Evolutionary conservation across 768 basidiomycete genomes (phyloP).

Genomic region (Butyriboletus loyo): DNA sequence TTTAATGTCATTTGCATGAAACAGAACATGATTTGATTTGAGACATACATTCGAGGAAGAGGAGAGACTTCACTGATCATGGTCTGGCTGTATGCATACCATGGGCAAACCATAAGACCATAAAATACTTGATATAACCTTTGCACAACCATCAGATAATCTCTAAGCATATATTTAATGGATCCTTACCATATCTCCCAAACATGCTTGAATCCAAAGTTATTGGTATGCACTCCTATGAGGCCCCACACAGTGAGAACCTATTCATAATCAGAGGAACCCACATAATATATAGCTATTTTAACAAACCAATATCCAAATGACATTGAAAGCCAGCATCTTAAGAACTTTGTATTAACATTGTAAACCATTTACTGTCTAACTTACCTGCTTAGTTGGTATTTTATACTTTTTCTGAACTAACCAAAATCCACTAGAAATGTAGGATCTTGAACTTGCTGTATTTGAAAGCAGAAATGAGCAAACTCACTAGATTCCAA

Average conservation of each 20-base stretch:
- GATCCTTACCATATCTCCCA: conserved; percentile 69
- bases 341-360: conserved; percentile 20
- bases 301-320: conserved; percentile 64
- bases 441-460: neutral
- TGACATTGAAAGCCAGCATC: conserved; percentile 71
- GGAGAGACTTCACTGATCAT: conserved; percentile 82
- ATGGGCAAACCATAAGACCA: conserved; percentile 72
- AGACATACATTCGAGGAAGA: conserved; percentile 62
- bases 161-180: neutral
- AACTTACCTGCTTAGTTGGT: conserved; percentile 52
- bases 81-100: conserved; percentile 80
- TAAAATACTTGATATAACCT: conserved; percentile 72
- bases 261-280: conserved; percentile 28
- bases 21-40: neutral
- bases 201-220: conserved; percentile 78
- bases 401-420: conserved; percentile 64
- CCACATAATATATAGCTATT: neutral
- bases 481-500: conserved; percentile 63
- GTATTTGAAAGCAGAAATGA: neutral
- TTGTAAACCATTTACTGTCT: neutral
- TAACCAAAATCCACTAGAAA: conserved; percentile 57
- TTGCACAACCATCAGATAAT: neutral
- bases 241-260: conserved; percentile 72
- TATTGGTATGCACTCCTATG: conserved; percentile 69
- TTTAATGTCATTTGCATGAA: neutral